Evolutionary conservation across 805 yeast species (phyloP).

Genomic region (Saccharomycopsis oosterbeekiorum): DNA sequence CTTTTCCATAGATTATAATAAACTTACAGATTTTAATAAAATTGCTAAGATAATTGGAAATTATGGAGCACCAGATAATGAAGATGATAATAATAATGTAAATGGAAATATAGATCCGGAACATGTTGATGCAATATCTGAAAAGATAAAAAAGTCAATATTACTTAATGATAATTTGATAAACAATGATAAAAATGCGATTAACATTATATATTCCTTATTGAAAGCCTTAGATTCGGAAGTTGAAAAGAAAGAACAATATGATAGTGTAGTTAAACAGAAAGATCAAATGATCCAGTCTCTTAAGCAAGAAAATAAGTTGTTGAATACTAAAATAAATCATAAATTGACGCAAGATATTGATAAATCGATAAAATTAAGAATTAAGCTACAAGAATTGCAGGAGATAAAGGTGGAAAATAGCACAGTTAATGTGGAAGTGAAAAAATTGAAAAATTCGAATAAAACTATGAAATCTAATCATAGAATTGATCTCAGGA

Average conservation of each 20-base stretch:
- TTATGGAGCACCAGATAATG: neutral
- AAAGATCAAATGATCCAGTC: slow-evolving; percentile 4
- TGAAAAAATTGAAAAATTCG: neutral
- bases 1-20: slow-evolving; percentile 5
- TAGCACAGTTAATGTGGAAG: neutral
- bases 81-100: neutral
- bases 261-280: neutral
- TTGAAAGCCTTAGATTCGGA: slow-evolving; percentile 8
- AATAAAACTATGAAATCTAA: slow-evolving; percentile 1
- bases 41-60: neutral
- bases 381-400: neutral
- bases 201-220: slow-evolving; percentile 13
- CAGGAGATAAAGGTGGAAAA: neutral
- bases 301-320: neutral
- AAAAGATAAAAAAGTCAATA: neutral
- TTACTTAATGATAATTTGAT: slow-evolving; percentile 7
- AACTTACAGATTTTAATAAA: slow-evolving; percentile 2
- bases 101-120: neutral
- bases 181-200: slow-evolving; percentile 14
- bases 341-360: neutral
- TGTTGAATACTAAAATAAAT: neutral
- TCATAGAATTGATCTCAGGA: slow-evolving; percentile 11
- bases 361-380: neutral
- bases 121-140: neutral
- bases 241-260: slow-evolving; percentile 4